Evolutionary conservation across 1,284 basidiomycete species (phyloP).

Genomic region (Ustilago loliicola): DNA sequence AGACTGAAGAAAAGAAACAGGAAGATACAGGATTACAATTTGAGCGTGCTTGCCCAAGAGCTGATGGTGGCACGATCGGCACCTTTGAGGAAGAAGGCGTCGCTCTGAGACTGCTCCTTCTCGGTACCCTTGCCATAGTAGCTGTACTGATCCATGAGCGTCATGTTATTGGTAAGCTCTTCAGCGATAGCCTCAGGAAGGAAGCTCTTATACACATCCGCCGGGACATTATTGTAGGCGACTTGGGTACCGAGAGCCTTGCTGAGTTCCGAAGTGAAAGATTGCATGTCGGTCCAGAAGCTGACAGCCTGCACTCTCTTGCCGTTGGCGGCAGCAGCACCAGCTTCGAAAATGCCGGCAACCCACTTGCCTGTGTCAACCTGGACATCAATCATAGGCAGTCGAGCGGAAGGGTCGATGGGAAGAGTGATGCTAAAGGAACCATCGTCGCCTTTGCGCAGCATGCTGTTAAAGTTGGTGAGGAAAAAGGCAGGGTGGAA

Average conservation of each 20-base stretch:
- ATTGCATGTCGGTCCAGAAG: conserved; percentile 35
- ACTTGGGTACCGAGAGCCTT: conserved; percentile 23
- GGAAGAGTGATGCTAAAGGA: conserved; percentile 29
- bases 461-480: conserved; percentile 42
- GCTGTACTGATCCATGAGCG: conserved; percentile 42
- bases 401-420: conserved; percentile 18
- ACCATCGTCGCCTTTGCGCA: conserved; percentile 37
- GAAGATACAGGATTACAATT: conserved; percentile 12
- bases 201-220: conserved; percentile 38
- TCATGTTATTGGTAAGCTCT: conserved; percentile 47
- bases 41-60: conserved; percentile 20
- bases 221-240: conserved; percentile 26
- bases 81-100: conserved; percentile 23
- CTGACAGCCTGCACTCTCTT: conserved; percentile 38
- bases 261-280: conserved; percentile 22
- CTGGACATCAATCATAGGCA: conserved; percentile 42
- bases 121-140: conserved; percentile 45
- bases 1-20: neutral
- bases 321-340: conserved; percentile 26
- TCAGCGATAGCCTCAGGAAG: conserved; percentile 34
- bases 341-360: conserved; percentile 43
- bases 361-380: conserved; percentile 58
- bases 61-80: conserved; percentile 25
- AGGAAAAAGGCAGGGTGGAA: conserved; percentile 52
- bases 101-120: conserved; percentile 29